Evolutionary conservation across 2,329 filamentous ascomycete species (phyloP), one percentile per base, ranked within the genome.

Genomic region (Fusarium sp.): DNA sequence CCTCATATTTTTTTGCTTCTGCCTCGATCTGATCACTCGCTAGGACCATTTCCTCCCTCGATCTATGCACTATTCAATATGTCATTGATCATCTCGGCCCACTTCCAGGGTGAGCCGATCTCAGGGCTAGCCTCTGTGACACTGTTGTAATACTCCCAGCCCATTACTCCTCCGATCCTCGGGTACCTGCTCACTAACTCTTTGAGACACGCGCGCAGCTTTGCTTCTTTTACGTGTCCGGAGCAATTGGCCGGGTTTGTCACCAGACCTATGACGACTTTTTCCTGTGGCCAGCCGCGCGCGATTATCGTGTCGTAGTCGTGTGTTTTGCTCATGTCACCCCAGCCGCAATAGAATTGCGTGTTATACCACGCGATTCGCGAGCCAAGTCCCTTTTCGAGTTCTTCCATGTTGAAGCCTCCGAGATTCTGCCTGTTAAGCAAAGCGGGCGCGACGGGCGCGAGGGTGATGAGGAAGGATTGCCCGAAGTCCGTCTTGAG

Each of bases 311-410:
- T 73, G 35, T 86, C 83, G 76, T 86, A 90, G 65, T 83, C 81
- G 10, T 76, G 59, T 0, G 86, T 79, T 28, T 75, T 82, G 28
- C 78, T 79, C 74, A 87, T 83, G 69, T 85, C 85, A 4, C 93
- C 93, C 90, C 94, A 97, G 1, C 94, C 94, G 77, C 93, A 95
- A 85, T 97, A 97, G 82, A 97, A 96, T 79, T 97, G 95, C 10
- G 91, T 87, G 78, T 97, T 97, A 80, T 97, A 97, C 89, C 94
- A 98, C 4, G 87, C 87, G 36, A 97, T 92, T 61, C 91, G 86
- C 17, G 83, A 82, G 0, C 91, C 91, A 5, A 88, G 84, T 73
- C 87, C 86, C 15, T 86, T 84, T 78, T 96, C 94, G 3, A 97
- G 87, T 26, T 90, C 85, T 28, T 89, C 86, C 80, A 97, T 96